These are phyloP conservation scores for Paramecium octaurelia DNA, from an alignment of 73 alveolate species.

Conservation along the genomic window DNA sequence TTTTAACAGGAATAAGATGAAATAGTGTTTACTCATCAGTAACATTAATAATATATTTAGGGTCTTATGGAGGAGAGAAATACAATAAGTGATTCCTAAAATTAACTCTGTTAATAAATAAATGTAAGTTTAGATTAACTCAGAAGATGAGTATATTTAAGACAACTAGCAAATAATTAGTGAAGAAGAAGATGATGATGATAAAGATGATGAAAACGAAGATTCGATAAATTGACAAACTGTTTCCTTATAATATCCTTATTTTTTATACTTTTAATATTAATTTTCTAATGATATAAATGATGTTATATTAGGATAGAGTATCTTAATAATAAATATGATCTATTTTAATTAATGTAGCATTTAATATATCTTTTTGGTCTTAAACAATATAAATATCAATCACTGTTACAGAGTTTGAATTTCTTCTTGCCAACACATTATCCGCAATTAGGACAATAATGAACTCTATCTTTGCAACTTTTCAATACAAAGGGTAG, in stretches of 20 bases:
- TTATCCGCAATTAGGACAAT: background rate
- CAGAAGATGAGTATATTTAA: background rate
- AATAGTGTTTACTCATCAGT: background rate
- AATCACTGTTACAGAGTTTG: background rate
- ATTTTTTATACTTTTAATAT: background rate
- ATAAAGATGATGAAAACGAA: background rate
- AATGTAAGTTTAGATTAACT: background rate
- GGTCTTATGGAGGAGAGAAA: background rate
- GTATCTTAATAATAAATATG: background rate
- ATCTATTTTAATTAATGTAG: background rate
- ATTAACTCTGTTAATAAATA: background rate
- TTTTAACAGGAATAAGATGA: background rate
- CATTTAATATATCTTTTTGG: background rate
- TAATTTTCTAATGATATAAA: background rate
- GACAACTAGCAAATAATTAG: background rate
- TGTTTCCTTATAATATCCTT: background rate
- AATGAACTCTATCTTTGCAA: conserved; percentile 9
- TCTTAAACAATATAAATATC: background rate
- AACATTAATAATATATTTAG: background rate
- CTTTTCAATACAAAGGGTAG: background rate
- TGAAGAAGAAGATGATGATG: background rate
- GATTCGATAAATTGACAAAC: background rate
- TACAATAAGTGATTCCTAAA: background rate
- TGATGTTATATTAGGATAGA: too few species aligned
- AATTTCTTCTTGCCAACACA: background rate